phyloP scores from a whole-genome alignment of 148 eudicot genomes.

The Euryodendron excelsum region DNA sequence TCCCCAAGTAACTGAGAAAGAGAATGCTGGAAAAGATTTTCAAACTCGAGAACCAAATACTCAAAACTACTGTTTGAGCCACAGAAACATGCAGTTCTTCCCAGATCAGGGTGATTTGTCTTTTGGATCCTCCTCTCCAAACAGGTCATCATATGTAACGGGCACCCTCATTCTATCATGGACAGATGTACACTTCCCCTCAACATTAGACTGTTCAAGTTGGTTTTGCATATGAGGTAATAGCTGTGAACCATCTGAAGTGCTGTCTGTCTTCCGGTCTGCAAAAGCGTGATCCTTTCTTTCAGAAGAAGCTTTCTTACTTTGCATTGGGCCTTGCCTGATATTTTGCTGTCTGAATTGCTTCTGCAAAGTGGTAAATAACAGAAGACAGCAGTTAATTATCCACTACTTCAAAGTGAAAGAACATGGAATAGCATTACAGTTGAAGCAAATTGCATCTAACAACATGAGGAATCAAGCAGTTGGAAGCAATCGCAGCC shows the following conservation, averaged over 20 bases:
- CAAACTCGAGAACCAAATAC: background rate
- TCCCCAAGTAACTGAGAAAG: background rate
- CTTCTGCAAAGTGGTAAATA: constrained; percentile 40
- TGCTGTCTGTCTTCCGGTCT: constrained; percentile 13
- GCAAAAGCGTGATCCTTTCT: constrained; percentile 5
- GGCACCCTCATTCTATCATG: constrained; percentile 59
- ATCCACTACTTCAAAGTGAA: background rate
- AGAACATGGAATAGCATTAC: background rate
- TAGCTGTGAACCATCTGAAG: constrained; percentile 21
- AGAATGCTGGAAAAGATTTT: background rate
- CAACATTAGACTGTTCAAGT: constrained; percentile 18
- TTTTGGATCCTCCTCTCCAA: constrained; percentile 30
- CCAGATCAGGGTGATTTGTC: constrained; percentile 21
- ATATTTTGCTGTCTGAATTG: constrained; percentile 44
- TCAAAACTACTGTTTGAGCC: background rate
- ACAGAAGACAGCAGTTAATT: background rate
- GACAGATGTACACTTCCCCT: constrained; percentile 37
- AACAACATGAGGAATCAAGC: too few species aligned
- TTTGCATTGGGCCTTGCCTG: constrained; percentile 19
- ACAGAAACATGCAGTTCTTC: background rate
- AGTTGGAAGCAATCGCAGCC: background rate
- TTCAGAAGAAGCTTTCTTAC: constrained; percentile 17
- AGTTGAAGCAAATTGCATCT: background rate
- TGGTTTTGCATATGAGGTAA: constrained; percentile 15
- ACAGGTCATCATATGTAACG: constrained; percentile 66